Percentiles rank a stretch among this genome's conserved stretches.
Evolutionary conservation across 2,329 filamentous ascomycete genomes (phyloP).

Genomic region (Piedraia hortae): DNA sequence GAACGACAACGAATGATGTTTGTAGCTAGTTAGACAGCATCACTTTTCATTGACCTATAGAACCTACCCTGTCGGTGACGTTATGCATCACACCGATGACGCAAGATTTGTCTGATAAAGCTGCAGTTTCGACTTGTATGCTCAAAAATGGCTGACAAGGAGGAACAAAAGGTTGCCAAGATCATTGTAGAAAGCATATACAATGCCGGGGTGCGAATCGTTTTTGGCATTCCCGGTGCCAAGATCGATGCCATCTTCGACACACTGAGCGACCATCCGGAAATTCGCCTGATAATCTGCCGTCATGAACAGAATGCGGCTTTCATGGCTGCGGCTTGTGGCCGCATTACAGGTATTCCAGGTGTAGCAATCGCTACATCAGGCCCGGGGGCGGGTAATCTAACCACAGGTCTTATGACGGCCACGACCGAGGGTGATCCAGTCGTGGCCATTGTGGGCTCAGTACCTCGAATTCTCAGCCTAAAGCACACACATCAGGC

Average conservation of each 20-base stretch:
- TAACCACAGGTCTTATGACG: slow-evolving; percentile 20
- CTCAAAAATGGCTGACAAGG: slow-evolving; percentile 1
- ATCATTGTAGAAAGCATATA: slow-evolving; percentile 12
- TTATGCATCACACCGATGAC: too few relatives aligned
- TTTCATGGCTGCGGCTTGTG: slow-evolving; percentile 22
- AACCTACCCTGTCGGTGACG: too few relatives aligned
- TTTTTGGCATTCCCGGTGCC: slow-evolving; percentile 23
- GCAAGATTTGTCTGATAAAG: background rate
- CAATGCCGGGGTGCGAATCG: slow-evolving; percentile 19
- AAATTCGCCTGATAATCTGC: slow-evolving; percentile 21
- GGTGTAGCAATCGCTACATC: slow-evolving; percentile 22
- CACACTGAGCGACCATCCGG: slow-evolving; percentile 18
- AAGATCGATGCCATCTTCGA: slow-evolving; percentile 23
- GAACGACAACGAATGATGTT: too few relatives aligned
- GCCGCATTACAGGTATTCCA: slow-evolving; percentile 19
- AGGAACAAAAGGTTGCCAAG: slow-evolving; percentile 9
- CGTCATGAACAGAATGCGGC: slow-evolving; percentile 24
- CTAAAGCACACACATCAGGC: slow-evolving; percentile 22
- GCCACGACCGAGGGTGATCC: slow-evolving; percentile 22
- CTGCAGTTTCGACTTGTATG: background rate
- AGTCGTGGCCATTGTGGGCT: slow-evolving; percentile 22
- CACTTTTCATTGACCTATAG: too few relatives aligned
- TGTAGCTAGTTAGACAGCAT: too few relatives aligned
- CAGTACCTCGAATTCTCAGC: slow-evolving; percentile 18
- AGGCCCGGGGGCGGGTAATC: slow-evolving; percentile 20